Base-by-base conservation (phyloP, 345 rosid species). In the Hibiscus syriacus region DNA sequence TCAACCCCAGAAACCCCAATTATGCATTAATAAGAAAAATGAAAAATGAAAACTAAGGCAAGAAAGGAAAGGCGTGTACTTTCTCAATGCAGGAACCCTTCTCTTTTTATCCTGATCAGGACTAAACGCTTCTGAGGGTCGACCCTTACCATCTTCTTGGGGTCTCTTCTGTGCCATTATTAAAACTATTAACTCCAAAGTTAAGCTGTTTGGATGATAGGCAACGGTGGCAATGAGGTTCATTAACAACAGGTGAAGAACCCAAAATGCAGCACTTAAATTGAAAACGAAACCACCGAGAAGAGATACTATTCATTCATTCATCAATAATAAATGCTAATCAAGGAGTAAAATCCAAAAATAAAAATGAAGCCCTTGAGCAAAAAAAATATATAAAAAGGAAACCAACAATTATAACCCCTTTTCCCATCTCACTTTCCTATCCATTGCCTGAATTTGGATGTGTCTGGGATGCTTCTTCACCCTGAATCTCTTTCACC, bases 101-200 rank as follows among this genome's bases (percentile, higher is more conserved):
- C 96, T 74, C 58, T 89, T 85, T 84, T 94, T 94, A 66, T 87
- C 92, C 43, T 85, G 60, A 23, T 68, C 95, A 0, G 82, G 80
- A 70, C 67, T 69, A 68, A 69, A 69, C 39, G 82, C 89, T 32
- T 85, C 88, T 0, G 75, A 43, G 9, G 61, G 22, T 36, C 79
- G 85, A 69, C 77, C 74, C 80, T 82, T 89, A 4, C 82, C 84
- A 38, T 85, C 88, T 13, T 94, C 99, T 53, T 82, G 83, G 50
- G 87, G 92, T 76, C 97, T 86, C 80, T 94, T 94, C 72, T 88
- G 91, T 43, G 99, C 84, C 98, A 93, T 93, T 71, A 69, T 75
- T 60, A 36, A 29, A 14, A 16, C 59, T 25, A 26, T 55, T 14
- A 62, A 72, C 50, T 56, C 50, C 79, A 32, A 29, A n/a, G 63